phyloP scores from a whole-genome alignment of 2,329 filamentous ascomycete species.

The Apiospora malaysiana region DNA sequence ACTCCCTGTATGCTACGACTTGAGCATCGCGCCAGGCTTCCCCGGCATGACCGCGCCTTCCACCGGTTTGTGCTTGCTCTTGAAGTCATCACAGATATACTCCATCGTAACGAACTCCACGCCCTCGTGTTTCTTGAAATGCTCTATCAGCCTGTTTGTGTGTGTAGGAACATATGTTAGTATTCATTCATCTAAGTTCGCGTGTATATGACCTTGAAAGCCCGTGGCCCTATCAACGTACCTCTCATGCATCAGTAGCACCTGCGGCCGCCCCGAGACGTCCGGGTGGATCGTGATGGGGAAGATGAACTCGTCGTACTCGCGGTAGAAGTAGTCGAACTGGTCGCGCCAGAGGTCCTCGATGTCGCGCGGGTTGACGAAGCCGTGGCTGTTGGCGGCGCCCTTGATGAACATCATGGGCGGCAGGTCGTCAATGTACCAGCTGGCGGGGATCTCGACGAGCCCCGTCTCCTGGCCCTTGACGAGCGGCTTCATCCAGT shows the following conservation, averaged over 20 bases:
- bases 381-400: constrained; percentile 69
- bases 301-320: constrained; percentile 79
- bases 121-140: constrained; percentile 48
- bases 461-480: constrained; percentile 65
- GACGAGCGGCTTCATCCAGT: constrained; percentile 71
- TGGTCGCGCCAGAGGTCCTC: constrained; percentile 71
- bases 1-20: constrained; percentile 31
- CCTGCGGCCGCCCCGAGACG: constrained; percentile 74
- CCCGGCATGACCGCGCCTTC: constrained; percentile 67
- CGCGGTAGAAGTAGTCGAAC: constrained; percentile 76
- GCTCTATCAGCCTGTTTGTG: constrained; percentile 29
- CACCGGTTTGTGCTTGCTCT: constrained; percentile 64
- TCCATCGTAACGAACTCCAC: constrained; percentile 39
- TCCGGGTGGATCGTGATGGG: constrained; percentile 81
- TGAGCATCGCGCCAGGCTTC: constrained; percentile 55
- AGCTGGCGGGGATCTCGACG: constrained; percentile 69
- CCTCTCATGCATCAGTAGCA: constrained; percentile 75
- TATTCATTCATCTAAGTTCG: neutral
- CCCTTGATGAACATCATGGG: constrained; percentile 78
- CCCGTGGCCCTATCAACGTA: constrained; percentile 35
- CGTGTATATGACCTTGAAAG: too few species aligned
- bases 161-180: neutral
- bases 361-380: constrained; percentile 61
- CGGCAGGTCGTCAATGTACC: constrained; percentile 71
- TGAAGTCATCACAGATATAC: constrained; percentile 76